phyloP scores from a whole-genome alignment of 2,329 filamentous ascomycete species.

The Fusarium sp. region DNA sequence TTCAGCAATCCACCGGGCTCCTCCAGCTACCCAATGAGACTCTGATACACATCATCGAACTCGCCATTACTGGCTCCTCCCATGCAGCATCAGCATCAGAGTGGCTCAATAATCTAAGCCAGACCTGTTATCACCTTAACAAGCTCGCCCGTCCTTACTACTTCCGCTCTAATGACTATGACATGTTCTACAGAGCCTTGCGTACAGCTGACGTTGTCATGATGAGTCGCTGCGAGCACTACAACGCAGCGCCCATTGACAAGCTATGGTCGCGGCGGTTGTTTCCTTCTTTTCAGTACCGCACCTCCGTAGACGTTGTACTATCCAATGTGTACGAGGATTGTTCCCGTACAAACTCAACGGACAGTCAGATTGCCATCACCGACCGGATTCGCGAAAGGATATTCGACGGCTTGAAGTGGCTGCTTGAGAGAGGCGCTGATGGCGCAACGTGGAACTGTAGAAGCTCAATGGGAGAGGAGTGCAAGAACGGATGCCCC shows the following conservation, averaged over 20 bases:
- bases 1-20: background rate
- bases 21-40: constrained; percentile 8
- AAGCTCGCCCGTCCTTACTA: background rate
- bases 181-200: background rate
- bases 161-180: background rate
- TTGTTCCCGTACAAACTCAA: background rate
- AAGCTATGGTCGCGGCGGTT: background rate
- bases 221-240: constrained; percentile 6
- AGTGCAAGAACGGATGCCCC: background rate
- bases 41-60: background rate
- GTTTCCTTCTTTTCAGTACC: background rate
- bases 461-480: background rate
- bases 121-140: constrained; percentile 4
- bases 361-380: background rate
- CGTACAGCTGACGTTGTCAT: background rate
- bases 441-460: background rate
- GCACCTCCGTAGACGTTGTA: background rate
- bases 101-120: background rate
- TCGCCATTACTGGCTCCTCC: background rate
- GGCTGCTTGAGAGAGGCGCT: constrained; percentile 17
- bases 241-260: background rate
- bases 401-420: background rate
- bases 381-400: background rate
- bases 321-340: background rate
- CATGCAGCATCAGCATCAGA: background rate